phyloP scores from a whole-genome alignment of 2,329 filamentous ascomycete genomes.

The Sclerotinia subarctica region DNA sequence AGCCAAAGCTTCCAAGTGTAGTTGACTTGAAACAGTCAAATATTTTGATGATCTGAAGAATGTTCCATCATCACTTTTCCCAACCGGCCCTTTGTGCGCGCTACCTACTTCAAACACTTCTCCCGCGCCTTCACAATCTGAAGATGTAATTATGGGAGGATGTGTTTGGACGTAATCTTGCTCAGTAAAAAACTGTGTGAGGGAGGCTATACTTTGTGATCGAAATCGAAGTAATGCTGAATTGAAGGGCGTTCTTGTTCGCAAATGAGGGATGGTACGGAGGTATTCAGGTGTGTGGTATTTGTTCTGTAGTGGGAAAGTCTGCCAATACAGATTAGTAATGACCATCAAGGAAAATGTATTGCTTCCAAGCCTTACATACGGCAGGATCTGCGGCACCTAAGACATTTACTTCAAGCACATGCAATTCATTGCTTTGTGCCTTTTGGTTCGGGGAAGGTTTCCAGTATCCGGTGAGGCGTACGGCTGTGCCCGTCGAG shows the following conservation, averaged over 20 bases:
- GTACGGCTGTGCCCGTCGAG: conserved; percentile 76
- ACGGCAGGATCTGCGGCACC: conserved; percentile 79
- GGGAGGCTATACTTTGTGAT: conserved; percentile 70
- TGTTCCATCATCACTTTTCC: conserved; percentile 43
- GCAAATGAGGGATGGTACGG: conserved; percentile 82
- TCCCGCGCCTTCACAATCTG: conserved; percentile 93
- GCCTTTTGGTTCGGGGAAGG: conserved; percentile 61
- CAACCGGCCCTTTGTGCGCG: conserved; percentile 26
- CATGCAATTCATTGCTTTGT: conserved; percentile 79
- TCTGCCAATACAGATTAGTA: conserved; percentile 49
- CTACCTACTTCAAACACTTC: conserved; percentile 75
- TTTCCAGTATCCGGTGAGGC: conserved; percentile 73
- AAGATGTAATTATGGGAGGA: conserved; percentile 91
- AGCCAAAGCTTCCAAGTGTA: conserved; percentile 89
- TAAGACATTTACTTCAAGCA: conserved; percentile 64
- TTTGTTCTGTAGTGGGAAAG: conserved; percentile 93
- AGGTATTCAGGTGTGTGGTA: conserved; percentile 89
- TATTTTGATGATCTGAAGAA: conserved; percentile 93
- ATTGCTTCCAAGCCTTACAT: conserved; percentile 40
- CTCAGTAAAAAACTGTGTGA: conserved; percentile 72
- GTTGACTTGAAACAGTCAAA: conserved; percentile 88
- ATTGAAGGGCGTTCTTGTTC: conserved; percentile 77
- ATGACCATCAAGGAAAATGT: background rate
- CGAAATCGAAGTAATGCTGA: conserved; percentile 76
- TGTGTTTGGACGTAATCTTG: conserved; percentile 79